Percentiles rank a stretch among this genome's conserved stretches.
phyloP scores from a whole-genome alignment of 208 protist genomes.

The Wallacemonas sp. region DNA sequence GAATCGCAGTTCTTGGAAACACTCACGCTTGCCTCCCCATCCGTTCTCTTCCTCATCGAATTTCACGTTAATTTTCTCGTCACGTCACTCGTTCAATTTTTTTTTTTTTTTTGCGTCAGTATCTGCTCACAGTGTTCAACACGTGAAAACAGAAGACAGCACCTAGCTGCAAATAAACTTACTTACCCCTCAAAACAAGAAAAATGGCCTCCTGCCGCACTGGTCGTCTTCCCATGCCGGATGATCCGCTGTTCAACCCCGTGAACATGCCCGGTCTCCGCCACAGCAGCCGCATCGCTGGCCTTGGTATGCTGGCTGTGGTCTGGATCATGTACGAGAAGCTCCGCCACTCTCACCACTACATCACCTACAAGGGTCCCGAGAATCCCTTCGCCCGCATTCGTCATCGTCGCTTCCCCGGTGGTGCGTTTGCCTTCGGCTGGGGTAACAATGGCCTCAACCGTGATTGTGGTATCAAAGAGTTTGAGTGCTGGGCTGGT shows the following conservation, averaged over 20 bases:
- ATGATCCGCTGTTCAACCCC: constrained; percentile 74
- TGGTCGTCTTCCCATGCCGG: constrained; percentile 79
- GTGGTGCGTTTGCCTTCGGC: constrained; percentile 76
- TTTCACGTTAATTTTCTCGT: not conserved
- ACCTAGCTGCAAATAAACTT: too few relatives aligned
- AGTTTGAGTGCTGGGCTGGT: constrained; percentile 89
- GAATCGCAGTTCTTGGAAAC: too few relatives aligned
- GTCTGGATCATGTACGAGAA: constrained; percentile 87
- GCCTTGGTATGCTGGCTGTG: constrained; percentile 56
- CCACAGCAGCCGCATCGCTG: constrained; percentile 60
- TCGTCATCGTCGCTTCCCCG: constrained; percentile 75
- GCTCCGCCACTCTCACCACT: constrained; percentile 73
- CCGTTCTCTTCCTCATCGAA: too few relatives aligned
- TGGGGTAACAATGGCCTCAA: constrained; percentile 92
- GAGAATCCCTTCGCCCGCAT: constrained; percentile 83
- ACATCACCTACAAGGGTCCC: constrained; percentile 82
- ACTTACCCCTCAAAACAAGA: too few relatives aligned
- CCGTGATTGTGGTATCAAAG: constrained; percentile 83
- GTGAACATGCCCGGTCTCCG: constrained; percentile 51
- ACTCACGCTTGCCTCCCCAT: too few relatives aligned
- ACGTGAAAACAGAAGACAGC: constrained; percentile 2
- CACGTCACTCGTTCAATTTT: not conserved
- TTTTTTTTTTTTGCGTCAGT: too few relatives aligned
- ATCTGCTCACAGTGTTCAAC: constrained; percentile 7
- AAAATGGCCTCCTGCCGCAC: constrained; percentile 76